phyloP scores from a whole-genome alignment of 108 stramenopile species.

The Fistulifera solaris region DNA sequence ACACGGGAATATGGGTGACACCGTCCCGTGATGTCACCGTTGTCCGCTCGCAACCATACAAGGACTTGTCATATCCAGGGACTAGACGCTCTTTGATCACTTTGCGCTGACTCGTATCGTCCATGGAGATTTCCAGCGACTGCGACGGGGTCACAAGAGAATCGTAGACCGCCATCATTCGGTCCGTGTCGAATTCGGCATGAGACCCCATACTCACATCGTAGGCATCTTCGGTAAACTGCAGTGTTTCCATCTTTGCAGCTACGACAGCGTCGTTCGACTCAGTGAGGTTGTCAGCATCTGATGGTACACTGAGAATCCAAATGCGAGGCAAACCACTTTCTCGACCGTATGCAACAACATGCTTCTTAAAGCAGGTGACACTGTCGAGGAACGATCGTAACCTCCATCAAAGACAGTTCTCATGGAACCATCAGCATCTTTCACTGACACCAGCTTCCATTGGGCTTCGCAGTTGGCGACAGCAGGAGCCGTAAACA shows the following conservation, averaged over 20 bases:
- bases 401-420: conserved; percentile 49
- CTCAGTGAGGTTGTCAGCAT: no score
- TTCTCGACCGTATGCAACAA: conserved; percentile 53
- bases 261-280: conserved; percentile 11
- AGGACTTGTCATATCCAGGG: conserved; percentile 65
- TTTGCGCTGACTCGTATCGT: conserved; percentile 31
- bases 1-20: conserved; percentile 68
- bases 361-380: conserved; percentile 36
- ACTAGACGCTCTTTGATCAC: conserved; percentile 76
- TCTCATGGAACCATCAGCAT: conserved; percentile 16
- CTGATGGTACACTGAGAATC: conserved; percentile 27
- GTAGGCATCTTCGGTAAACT: conserved; percentile 74
- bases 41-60: conserved; percentile 69
- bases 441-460: conserved; percentile 15
- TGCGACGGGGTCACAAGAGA: conserved; percentile 74
- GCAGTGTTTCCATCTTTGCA: conserved; percentile 17
- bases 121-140: conserved; percentile 49
- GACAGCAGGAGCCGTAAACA: conserved; percentile 39
- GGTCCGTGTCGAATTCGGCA: conserved; percentile 55
- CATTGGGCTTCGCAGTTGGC: conserved; percentile 32
- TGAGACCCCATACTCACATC: conserved; percentile 51
- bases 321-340: conserved; percentile 61
- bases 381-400: conserved; percentile 32
- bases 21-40: conserved; percentile 73
- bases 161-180: conserved; percentile 66